Conservation (phyloP, 495 filamentous ascomycete genomes). For the Aspergillus conjunctus region DNA sequence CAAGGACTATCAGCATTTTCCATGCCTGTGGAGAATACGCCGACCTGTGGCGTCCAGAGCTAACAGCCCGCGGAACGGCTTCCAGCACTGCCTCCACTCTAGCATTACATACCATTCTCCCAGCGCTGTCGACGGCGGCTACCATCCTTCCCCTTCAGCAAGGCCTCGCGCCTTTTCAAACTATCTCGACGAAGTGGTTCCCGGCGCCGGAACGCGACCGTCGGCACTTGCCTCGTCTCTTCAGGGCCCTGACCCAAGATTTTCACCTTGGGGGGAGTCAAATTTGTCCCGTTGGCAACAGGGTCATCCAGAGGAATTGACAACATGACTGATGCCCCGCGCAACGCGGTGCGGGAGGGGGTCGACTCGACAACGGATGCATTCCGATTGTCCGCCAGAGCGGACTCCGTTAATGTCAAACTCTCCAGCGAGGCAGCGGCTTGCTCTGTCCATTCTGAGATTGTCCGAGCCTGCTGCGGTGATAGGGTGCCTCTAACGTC, state of each 20-base stretch:
- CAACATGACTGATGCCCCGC: constrained; percentile 45
- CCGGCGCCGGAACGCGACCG: constrained; percentile 45
- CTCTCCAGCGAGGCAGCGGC: constrained; percentile 47
- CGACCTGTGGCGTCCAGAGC: not conserved
- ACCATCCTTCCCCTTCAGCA: constrained; percentile 93
- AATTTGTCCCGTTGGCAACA: constrained; percentile 15
- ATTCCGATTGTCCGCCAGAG: constrained; percentile 16
- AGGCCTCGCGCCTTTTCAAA: constrained; percentile 68
- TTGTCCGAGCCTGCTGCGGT: constrained; percentile 48
- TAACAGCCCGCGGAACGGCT: not conserved
- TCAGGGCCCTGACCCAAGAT: constrained; percentile 19
- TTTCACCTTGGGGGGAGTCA: constrained; percentile 28
- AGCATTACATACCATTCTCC: constrained; percentile 79
- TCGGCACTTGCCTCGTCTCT: constrained; percentile 29
- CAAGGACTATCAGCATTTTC: constrained; percentile 21
- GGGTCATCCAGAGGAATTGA: constrained; percentile 56
- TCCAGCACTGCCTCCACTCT: not conserved
- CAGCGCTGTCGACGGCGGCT: constrained; percentile 82
- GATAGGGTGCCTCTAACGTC: constrained; percentile 36
- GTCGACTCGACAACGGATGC: constrained; percentile 23
- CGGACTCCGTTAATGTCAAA: constrained; percentile 43
- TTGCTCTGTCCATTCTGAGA: constrained; percentile 57
- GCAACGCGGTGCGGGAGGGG: constrained; percentile 31
- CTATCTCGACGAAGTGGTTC: constrained; percentile 60
- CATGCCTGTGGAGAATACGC: not conserved